A percentile compares a stretch with the other conserved stretches of the same genome.
Evolutionary conservation across 2,329 filamentous ascomycete genomes (phyloP).

Genomic region (Daldinia sp.): DNA sequence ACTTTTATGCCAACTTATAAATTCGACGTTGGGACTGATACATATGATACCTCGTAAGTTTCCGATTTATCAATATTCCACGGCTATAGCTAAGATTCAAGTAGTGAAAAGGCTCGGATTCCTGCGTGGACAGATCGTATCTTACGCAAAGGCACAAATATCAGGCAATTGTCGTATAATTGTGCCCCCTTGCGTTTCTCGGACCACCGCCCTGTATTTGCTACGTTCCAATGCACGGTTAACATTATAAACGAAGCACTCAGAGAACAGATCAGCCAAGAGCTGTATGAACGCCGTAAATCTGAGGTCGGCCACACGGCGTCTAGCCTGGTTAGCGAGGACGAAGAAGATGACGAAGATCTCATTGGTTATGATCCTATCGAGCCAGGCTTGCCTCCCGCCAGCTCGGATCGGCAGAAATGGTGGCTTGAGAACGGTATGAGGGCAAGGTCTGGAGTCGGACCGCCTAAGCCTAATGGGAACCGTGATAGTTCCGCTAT

Average conservation of each 20-base stretch:
- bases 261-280: slow-evolving; percentile 75
- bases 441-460: slow-evolving; percentile 76
- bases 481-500: slow-evolving; percentile 57
- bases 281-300: slow-evolving; percentile 76
- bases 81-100: slow-evolving; percentile 44
- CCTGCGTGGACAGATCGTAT: slow-evolving; percentile 98
- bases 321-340: slow-evolving; percentile 62
- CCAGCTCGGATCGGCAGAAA: slow-evolving; percentile 73
- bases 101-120: slow-evolving; percentile 87
- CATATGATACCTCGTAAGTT: slow-evolving; percentile 87
- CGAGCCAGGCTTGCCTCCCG: slow-evolving; percentile 76
- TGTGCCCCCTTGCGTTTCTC: slow-evolving; percentile 86
- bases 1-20: slow-evolving; percentile 95
- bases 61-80: neutral
- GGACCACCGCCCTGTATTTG: slow-evolving; percentile 95
- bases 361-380: slow-evolving; percentile 82
- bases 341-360: slow-evolving; percentile 80
- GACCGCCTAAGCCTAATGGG: slow-evolving; percentile 64
- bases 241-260: slow-evolving; percentile 78
- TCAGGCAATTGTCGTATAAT: slow-evolving; percentile 84
- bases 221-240: slow-evolving; percentile 84
- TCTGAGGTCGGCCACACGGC: slow-evolving; percentile 71
- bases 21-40: slow-evolving; percentile 87
- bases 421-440: slow-evolving; percentile 77
- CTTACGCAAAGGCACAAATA: slow-evolving; percentile 81